Percentiles rank a stretch among this genome's conserved stretches.
phyloP scores from a whole-genome alignment of 2,329 filamentous ascomycete genomes.

The Tricladium varicosporioides region DNA sequence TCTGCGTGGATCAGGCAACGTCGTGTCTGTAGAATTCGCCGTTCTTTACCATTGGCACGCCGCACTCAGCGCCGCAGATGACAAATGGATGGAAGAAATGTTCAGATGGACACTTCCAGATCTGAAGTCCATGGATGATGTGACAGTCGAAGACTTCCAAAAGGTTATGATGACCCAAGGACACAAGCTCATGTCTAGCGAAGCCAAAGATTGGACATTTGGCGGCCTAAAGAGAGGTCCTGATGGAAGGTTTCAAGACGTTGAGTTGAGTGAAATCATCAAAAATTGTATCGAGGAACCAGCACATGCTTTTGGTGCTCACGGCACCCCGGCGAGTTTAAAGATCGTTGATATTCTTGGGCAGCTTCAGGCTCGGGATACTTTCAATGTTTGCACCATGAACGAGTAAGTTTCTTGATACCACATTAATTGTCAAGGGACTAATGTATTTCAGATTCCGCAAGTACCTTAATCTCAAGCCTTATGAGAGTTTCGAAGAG shows the following conservation, averaged over 20 bases:
- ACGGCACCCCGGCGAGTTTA: constrained; percentile 45
- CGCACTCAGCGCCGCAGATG: constrained; percentile 43
- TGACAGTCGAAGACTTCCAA: constrained; percentile 41
- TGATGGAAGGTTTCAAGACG: constrained; percentile 43
- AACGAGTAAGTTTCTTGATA: constrained; percentile 41
- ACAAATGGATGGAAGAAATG: constrained; percentile 44
- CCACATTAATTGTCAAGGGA: too few relatives aligned
- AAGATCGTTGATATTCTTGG: constrained; percentile 48
- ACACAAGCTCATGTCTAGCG: constrained; percentile 35
- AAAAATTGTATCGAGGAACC: constrained; percentile 47
- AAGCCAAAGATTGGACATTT: constrained; percentile 42
- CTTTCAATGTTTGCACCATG: constrained; percentile 50
- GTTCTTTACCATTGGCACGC: constrained; percentile 48
- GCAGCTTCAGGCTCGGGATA: constrained; percentile 43
- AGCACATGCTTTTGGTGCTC: constrained; percentile 50
- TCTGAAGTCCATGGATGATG: constrained; percentile 41
- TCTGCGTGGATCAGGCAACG: constrained; percentile 43
- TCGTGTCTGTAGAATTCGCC: constrained; percentile 45
- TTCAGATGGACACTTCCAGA: constrained; percentile 36
- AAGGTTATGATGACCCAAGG: constrained; percentile 40
- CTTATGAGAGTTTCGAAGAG: constrained; percentile 48
- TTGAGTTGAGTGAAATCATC: constrained; percentile 43
- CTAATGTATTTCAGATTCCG: constrained; percentile 39
- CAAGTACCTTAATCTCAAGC: constrained; percentile 49
- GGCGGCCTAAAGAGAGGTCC: constrained; percentile 38